Evolutionary conservation across 805 yeast species (phyloP), one percentile per base, ranked within the genome.

Genomic region (Yamadazyma sp.): DNA sequence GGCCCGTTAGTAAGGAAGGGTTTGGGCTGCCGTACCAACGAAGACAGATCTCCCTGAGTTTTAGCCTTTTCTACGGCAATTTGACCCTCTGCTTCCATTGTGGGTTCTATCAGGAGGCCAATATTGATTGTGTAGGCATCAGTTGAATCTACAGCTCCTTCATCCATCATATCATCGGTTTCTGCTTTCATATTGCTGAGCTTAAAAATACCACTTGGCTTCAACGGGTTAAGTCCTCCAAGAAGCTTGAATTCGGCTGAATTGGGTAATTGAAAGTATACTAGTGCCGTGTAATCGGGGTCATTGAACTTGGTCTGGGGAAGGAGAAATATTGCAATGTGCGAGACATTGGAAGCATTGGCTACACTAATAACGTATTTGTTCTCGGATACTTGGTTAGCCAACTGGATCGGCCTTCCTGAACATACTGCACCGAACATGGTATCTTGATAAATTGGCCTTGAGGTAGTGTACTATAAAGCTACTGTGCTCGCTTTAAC

Each of bases 71-170:
- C 66, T 41, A 69, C 67, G 17, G 60, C 69, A 30, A 87, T 60
- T 40, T 74, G 80, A 24, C 67, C 60, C 42, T 77, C 76, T 0
- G 95, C 97, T 34, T 75, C 80, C 0, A 57, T 67, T 5, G 77
- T 71, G 0, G 95, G 84, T 54, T 91, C 99, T 10, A 91, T 80
- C 3, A 96, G 86, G n/a, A 93, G 85, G 0, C 99, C 99, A 4
- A 91, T 79, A 46, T 55, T 71, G 47, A 54, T 60, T 3, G 53
- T 46, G 13, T 52, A 44, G 1, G 44, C 42, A 38, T 70, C 66
- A 42, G 54, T 64, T 13, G 39, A 42, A 13, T 55, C 54, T 8
- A 59, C 62, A 30, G 50, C 50, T 2, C 46, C 53, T 35, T 65
- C 70, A n/a, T 60, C 62, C 46, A 52, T 46, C 44, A 41, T 41